Evolutionary conservation across 2,329 filamentous ascomycete genomes (phyloP).

Genomic region (Penicillium crustosum): DNA sequence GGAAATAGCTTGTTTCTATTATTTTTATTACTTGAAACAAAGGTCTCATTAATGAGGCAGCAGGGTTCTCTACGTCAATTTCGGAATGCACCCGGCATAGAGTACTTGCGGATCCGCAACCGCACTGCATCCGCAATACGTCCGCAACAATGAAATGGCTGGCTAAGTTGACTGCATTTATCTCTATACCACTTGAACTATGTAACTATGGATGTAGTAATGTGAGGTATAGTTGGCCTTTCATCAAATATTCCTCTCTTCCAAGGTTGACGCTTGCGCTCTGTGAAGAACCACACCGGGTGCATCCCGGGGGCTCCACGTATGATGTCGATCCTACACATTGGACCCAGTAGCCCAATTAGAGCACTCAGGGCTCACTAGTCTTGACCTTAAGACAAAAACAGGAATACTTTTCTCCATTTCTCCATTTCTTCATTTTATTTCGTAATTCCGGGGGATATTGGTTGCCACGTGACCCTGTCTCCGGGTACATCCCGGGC

Average conservation of each 20-base stretch:
- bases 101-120: background rate
- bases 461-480: background rate
- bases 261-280: no score
- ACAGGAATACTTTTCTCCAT: background rate
- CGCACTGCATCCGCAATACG: background rate
- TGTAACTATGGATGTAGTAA: background rate
- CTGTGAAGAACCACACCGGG: conserved; percentile 6
- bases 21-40: background rate
- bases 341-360: background rate
- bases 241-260: background rate
- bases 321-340: background rate
- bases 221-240: background rate
- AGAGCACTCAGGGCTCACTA: background rate
- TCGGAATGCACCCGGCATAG: conserved; percentile 18
- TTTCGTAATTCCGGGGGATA: background rate
- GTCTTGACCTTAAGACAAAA: background rate
- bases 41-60: conserved; percentile 3
- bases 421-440: no score
- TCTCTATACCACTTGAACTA: background rate
- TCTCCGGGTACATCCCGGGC: background rate
- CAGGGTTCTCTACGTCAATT: conserved; percentile 16
- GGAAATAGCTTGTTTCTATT: background rate
- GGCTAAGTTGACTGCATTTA: background rate
- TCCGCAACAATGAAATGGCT: background rate
- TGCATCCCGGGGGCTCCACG: conserved; percentile 13